Evolutionary conservation across 1,139 yeast species (phyloP).

Genomic region (Geotrichum candidum): DNA sequence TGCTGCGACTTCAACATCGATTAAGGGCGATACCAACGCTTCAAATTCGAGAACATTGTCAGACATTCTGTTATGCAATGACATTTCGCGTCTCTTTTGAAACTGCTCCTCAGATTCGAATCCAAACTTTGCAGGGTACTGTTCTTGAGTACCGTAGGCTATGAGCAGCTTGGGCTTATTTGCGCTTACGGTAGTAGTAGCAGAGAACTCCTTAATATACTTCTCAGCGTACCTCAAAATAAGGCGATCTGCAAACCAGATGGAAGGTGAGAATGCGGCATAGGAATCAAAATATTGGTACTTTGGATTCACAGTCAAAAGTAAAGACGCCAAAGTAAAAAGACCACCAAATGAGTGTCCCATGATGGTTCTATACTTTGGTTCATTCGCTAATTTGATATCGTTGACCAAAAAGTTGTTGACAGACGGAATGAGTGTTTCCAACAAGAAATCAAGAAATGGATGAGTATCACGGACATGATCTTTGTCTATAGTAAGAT

Average conservation of each 20-base stretch:
- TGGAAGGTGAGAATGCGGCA: slow-evolving; percentile 11
- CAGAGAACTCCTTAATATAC: not conserved
- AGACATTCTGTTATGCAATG: slow-evolving; percentile 11
- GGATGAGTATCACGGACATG: not conserved
- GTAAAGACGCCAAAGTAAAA: slow-evolving; percentile 4
- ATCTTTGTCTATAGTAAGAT: not conserved
- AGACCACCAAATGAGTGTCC: slow-evolving; percentile 14
- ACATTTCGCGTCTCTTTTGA: slow-evolving; percentile 5
- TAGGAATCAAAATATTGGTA: slow-evolving; percentile 5
- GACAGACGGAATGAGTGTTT: slow-evolving; percentile 1
- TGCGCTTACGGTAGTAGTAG: not conserved
- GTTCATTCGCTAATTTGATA: not conserved
- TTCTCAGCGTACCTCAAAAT: slow-evolving; percentile 2
- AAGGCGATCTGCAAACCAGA: slow-evolving; percentile 9
- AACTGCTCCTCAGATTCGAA: slow-evolving; percentile 9
- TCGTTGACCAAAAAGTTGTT: not conserved
- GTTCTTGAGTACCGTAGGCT: slow-evolving; percentile 13
- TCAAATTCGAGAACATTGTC: slow-evolving; percentile 9
- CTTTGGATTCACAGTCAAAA: not conserved
- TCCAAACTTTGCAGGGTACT: slow-evolving; percentile 7
- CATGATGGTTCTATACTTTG: slow-evolving; percentile 1
- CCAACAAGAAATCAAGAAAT: slow-evolving; percentile 1
- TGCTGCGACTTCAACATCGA: slow-evolving; percentile 4
- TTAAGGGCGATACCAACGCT: not conserved
- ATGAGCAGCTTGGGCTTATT: not conserved